Percentiles rank a stretch among this genome's conserved stretches.
Conservation (phyloP, 495 filamentous ascomycete species). For the Apiosordaria backusii region DNA sequence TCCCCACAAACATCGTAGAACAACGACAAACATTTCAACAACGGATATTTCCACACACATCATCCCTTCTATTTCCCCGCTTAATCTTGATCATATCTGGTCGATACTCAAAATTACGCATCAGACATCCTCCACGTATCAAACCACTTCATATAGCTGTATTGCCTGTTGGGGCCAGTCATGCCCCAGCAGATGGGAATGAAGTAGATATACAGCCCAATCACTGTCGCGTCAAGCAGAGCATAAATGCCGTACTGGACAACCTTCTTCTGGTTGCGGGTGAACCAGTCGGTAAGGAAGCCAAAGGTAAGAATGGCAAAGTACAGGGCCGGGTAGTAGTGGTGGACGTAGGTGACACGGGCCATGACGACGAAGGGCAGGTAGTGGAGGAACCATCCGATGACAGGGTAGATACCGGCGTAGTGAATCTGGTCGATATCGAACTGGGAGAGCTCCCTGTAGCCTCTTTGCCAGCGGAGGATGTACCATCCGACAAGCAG, state of each 20-base stretch:
- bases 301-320: conserved; percentile 89
- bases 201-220: conserved; percentile 83
- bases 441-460: conserved; percentile 69
- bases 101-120: conserved; percentile 26
- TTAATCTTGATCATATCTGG: not conserved
- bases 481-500: conserved; percentile 77
- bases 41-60: not conserved
- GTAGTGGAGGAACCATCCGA: conserved; percentile 96
- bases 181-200: conserved; percentile 97
- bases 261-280: conserved; percentile 56
- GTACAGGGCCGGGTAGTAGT: conserved; percentile 98
- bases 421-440: conserved; percentile 95
- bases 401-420: conserved; percentile 80
- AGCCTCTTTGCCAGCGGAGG: conserved; percentile 94
- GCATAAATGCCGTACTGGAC: conserved; percentile 63
- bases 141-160: conserved; percentile 91
- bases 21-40: not conserved
- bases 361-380: conserved; percentile 96
- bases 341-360: conserved; percentile 96
- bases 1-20: not conserved
- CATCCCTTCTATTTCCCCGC: not conserved
- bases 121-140: conserved; percentile 63
- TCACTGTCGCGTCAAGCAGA: conserved; percentile 64
- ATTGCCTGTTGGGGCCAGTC: conserved; percentile 77
- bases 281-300: conserved; percentile 82